A percentile compares a stretch with the other conserved stretches of the same genome.
Conservation (phyloP, 2,329 filamentous ascomycete genomes). For the Chaetomiaceae sp. region DNA sequence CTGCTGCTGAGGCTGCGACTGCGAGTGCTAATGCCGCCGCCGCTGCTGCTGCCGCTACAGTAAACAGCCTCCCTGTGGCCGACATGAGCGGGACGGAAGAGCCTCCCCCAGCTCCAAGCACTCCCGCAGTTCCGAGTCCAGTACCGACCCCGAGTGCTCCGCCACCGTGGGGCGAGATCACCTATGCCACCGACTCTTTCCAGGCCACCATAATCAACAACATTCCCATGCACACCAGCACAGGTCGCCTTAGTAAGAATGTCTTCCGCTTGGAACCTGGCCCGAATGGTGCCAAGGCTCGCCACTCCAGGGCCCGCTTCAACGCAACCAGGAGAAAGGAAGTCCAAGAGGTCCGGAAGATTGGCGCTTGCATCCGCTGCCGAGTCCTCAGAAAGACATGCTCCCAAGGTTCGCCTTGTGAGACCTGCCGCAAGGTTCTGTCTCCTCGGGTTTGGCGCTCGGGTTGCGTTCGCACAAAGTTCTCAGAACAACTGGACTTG, state of each 20-base stretch:
- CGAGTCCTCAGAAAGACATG: conserved; percentile 63
- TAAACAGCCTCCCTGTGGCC: conserved; percentile 16
- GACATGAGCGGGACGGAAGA: conserved; percentile 20
- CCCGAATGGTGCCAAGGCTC: conserved; percentile 43
- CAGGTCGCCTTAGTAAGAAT: conserved; percentile 37
- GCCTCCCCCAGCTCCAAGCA: neutral
- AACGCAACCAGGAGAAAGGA: conserved; percentile 56
- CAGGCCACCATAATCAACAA: conserved; percentile 27
- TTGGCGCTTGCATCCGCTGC: conserved; percentile 62
- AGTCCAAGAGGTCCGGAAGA: conserved; percentile 60
- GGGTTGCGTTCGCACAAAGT: conserved; percentile 58
- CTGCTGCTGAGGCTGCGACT: conserved; percentile 23
- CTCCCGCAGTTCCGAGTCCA: neutral
- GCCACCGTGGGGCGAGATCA: conserved; percentile 53
- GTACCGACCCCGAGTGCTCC: conserved; percentile 19
- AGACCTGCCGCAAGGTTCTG: conserved; percentile 60
- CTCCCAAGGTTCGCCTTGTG: conserved; percentile 59
- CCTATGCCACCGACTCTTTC: conserved; percentile 40
- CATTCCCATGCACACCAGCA: conserved; percentile 19
- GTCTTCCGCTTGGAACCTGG: conserved; percentile 52
- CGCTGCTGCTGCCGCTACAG: conserved; percentile 16
- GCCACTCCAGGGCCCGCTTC: conserved; percentile 55
- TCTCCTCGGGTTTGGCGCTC: conserved; percentile 62
- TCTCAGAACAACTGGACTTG: conserved; percentile 58
- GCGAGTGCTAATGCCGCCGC: conserved; percentile 21